Evolutionary conservation across 768 basidiomycete species (phyloP).

Genomic region (Boletellus ananiceps): DNA sequence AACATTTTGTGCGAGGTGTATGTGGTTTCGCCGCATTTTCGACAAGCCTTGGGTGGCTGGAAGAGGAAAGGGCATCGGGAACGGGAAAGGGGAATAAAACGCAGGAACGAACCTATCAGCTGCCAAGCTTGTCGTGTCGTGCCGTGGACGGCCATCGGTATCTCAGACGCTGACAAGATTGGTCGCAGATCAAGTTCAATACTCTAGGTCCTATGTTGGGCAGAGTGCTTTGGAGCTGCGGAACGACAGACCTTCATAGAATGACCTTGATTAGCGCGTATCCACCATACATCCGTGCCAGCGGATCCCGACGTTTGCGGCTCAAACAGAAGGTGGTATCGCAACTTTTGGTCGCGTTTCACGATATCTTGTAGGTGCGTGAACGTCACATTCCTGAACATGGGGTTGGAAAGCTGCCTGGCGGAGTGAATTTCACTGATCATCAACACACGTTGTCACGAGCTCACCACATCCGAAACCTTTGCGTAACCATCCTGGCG

Average conservation of each 20-base stretch:
- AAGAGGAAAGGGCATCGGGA: not conserved
- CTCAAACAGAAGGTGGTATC: constrained; percentile 59
- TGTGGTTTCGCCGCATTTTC: constrained; percentile 85
- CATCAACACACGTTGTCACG: not conserved
- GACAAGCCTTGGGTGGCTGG: constrained; percentile 70
- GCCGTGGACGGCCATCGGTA: constrained; percentile 83
- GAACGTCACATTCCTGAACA: constrained; percentile 57
- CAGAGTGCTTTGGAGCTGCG: not conserved
- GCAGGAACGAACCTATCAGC: constrained; percentile 48
- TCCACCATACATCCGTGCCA: constrained; percentile 62
- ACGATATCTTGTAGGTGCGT: constrained; percentile 58
- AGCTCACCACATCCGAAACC: constrained; percentile 76
- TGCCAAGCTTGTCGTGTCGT: constrained; percentile 69
- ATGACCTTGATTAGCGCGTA: constrained; percentile 89
- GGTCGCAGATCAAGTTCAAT: constrained; percentile 65
- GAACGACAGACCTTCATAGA: constrained; percentile 58
- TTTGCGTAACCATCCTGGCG: constrained; percentile 82
- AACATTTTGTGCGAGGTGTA: constrained; percentile 85
- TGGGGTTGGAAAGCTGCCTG: constrained; percentile 63
- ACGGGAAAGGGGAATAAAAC: not conserved
- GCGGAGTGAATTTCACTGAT: constrained; percentile 5
- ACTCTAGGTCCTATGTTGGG: constrained; percentile 36
- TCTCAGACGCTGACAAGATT: constrained; percentile 52
- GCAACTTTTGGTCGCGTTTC: constrained; percentile 57
- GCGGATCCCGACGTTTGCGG: constrained; percentile 30